Evolutionary conservation across 2,329 filamentous ascomycete genomes (phyloP), one percentile per base, ranked within the genome.

Genomic region (Dactylellina cionopaga): DNA sequence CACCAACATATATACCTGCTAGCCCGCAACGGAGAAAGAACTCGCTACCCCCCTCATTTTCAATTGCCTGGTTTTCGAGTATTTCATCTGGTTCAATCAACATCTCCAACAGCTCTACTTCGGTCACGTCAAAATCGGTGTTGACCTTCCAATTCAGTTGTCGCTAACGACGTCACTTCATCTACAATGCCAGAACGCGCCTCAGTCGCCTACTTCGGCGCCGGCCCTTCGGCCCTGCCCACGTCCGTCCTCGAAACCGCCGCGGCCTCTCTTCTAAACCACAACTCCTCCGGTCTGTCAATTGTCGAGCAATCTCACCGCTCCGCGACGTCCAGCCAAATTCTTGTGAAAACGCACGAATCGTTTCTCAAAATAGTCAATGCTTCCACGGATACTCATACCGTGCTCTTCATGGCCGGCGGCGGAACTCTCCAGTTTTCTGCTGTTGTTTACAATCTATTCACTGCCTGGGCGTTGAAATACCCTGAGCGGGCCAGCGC

Each of bases 251-350:
- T 97, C 52, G 88, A 95, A 80, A 85, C 84, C 44, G 92, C 92
- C 54, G 88, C 92, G 1, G 80, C 87, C 79, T 90, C 91, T 1
- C 88, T 98, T 3, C 81, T 96, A 75, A 90, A 97, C 84, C 96
- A 88, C 83, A 84, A 94, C 47, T 84, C 87, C 79, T 91, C 88
- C 37, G 94, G 94, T 66, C 85, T 97, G 60, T 92, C 92, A 56
- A 86, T 97, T 43, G 92, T 91, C 74, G 94, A 98, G 81, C 92
- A 96, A 80, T 94, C 90, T 7, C 94, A 98, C 80, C 91, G 94
- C 75, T 96, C 91, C 11, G 84, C 87, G 73, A 86, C 91, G 44
- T 94, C 94, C 24, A 86, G 87, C 75, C 86, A 88, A 74, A 92
- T 98, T 77, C 86, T 98, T 76, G 88, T 90, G 74, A 85, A 91